These are phyloP conservation scores for Penicillium cinerascens DNA, from an alignment of 495 filamentous ascomycete genomes.

Conservation along the genomic window DNA sequence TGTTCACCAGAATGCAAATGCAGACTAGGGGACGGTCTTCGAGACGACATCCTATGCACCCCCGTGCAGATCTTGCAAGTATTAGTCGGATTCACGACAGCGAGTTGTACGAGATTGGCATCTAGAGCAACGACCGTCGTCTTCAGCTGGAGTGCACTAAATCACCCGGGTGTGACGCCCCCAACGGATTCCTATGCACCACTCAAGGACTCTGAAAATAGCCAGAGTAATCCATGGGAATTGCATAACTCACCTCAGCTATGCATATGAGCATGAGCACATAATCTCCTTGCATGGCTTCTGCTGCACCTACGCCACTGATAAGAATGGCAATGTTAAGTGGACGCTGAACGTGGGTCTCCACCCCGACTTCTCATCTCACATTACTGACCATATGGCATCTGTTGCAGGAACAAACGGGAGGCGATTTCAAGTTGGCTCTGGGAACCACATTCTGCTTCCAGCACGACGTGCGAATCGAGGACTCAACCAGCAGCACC, in stretches of 20 bases:
- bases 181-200: not conserved
- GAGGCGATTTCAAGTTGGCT: constrained; percentile 34
- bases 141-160: constrained; percentile 26
- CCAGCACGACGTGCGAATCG: constrained; percentile 30
- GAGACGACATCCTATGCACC: constrained; percentile 44
- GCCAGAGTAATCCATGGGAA: not conserved
- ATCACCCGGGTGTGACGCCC: constrained; percentile 3
- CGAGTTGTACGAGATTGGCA: constrained; percentile 39
- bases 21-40: constrained; percentile 38
- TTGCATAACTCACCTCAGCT: not conserved
- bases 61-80: constrained; percentile 30
- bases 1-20: constrained; percentile 34
- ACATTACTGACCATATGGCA: not conserved
- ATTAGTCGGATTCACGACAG: constrained; percentile 45
- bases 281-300: not conserved
- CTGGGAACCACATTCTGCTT: constrained; percentile 22
- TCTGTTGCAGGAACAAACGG: constrained; percentile 26
- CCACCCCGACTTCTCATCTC: too few species aligned
- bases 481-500: constrained; percentile 10
- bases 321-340: not conserved
- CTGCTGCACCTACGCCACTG: not conserved
- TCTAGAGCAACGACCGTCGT: constrained; percentile 29
- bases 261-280: not conserved
- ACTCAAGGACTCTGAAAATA: not conserved
- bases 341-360: not conserved